These are phyloP conservation scores for Saccharomycopsis amapae DNA, from an alignment of 805 yeast species.

Conservation along the genomic window DNA sequence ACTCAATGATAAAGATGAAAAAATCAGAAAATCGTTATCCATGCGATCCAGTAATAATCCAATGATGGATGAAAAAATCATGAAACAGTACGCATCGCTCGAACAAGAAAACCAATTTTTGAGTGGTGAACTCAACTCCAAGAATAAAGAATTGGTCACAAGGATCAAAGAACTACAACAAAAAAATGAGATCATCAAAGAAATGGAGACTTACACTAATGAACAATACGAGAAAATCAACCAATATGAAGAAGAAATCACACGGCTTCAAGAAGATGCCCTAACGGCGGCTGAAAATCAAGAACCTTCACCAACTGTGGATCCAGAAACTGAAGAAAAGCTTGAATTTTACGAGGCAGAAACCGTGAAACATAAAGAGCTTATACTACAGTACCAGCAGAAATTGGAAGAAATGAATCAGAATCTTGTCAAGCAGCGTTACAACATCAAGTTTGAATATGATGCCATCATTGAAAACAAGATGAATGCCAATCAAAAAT, in stretches of 20 bases:
- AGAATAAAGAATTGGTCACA: conserved; percentile 17
- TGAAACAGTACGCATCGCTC: conserved; percentile 15
- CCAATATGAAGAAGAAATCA: conserved; percentile 1
- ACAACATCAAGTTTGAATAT: conserved; percentile 19
- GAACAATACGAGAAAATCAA: conserved; percentile 12
- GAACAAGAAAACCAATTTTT: conserved; percentile 20
- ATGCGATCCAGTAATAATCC: conserved; percentile 5
- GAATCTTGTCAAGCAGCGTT: conserved; percentile 13
- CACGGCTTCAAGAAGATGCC: background rate
- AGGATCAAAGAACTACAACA: conserved; percentile 19
- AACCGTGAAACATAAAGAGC: background rate
- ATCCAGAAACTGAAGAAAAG: background rate
- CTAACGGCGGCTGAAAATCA: background rate
- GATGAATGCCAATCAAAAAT: conserved; percentile 12
- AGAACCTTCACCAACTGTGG: background rate
- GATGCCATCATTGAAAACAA: conserved; percentile 21
- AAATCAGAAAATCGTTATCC: conserved; percentile 10
- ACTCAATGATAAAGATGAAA: conserved; percentile 14
- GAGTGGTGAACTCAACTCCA: conserved; percentile 13
- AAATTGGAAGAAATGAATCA: conserved; percentile 13
- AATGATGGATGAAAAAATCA: conserved; percentile 13
- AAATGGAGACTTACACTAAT: conserved; percentile 18
- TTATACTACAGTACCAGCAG: background rate
- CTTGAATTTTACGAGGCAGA: background rate
- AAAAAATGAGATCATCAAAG: conserved; percentile 19